Evolutionary conservation across 495 filamentous ascomycete genomes (phyloP).

Genomic region (Neurospora tetraspora): DNA sequence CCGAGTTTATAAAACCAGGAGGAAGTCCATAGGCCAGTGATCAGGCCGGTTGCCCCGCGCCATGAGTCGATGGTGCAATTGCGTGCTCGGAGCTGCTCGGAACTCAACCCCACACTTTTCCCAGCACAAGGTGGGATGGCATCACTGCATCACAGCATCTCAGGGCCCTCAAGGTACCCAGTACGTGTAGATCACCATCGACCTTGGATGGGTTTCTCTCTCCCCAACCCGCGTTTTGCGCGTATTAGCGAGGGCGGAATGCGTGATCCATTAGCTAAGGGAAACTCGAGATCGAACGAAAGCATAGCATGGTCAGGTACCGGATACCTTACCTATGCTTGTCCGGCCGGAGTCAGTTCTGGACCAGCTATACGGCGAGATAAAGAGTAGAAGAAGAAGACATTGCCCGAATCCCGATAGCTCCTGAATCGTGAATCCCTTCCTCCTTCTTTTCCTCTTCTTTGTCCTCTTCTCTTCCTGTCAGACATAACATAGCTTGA

Average conservation of each 20-base stretch:
- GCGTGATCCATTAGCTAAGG: not conserved
- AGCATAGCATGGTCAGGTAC: not conserved
- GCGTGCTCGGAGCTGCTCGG: slow-evolving; percentile 18
- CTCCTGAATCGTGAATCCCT: not conserved
- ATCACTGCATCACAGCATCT: not conserved
- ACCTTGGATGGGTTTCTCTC: not conserved
- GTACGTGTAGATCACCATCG: not conserved
- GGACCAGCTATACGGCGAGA: not conserved
- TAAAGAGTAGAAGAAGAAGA: slow-evolving; percentile 1
- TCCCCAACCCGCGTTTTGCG: not conserved
- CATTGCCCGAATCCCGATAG: not conserved
- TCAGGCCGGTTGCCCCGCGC: slow-evolving; percentile 14
- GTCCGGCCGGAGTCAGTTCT: not conserved
- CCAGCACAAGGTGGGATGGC: slow-evolving; percentile 4
- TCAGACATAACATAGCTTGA: not conserved
- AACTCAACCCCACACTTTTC: slow-evolving; percentile 16
- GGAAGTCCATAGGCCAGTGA: not conserved
- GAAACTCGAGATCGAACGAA: not conserved
- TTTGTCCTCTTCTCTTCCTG: slow-evolving; percentile 3
- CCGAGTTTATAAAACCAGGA: not conserved
- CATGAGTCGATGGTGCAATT: slow-evolving; percentile 24
- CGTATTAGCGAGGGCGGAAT: not conserved
- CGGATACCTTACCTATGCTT: not conserved
- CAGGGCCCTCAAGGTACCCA: not conserved
- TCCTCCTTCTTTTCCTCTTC: not conserved